These are phyloP conservation scores for Pythium folliculosum DNA, from an alignment of 352 stramenopile genomes.

Conservation along the genomic window DNA sequence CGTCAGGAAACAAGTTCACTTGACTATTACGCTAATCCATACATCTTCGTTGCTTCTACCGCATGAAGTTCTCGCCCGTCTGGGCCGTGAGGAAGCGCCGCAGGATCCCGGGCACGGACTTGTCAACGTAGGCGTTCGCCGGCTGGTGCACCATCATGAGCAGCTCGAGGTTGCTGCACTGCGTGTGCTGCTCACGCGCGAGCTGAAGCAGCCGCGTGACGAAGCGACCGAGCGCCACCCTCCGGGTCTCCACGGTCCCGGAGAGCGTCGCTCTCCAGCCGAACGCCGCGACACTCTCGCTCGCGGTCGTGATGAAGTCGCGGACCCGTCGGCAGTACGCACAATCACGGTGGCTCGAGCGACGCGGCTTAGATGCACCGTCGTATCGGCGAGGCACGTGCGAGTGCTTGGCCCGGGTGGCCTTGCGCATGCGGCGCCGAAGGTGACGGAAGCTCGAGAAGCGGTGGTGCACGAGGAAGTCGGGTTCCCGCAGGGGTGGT, in stretches of 20 bases:
- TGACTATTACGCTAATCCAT: background rate
- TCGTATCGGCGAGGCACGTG: conserved; percentile 15
- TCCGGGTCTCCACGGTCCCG: conserved; percentile 20
- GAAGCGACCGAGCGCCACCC: conserved; percentile 23
- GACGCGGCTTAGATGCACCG: conserved; percentile 25
- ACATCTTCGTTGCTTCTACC: background rate
- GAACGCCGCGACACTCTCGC: background rate
- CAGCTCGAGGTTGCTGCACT: conserved; percentile 14
- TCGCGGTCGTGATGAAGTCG: conserved; percentile 36
- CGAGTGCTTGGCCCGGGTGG: conserved; percentile 40
- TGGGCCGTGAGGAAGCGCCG: conserved; percentile 24
- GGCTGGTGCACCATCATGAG: conserved; percentile 13
- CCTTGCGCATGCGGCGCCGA: conserved; percentile 43
- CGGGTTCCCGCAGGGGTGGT: conserved; percentile 30
- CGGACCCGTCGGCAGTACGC: conserved; percentile 29
- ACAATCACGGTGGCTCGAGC: conserved; percentile 10
- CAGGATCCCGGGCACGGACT: conserved; percentile 22
- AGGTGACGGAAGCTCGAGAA: conserved; percentile 65
- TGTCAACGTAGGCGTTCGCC: conserved; percentile 1
- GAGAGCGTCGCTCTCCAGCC: conserved; percentile 22
- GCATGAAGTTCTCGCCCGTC: conserved; percentile 28
- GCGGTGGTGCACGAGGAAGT: conserved; percentile 65
- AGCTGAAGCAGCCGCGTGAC: conserved; percentile 25
- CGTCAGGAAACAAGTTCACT: background rate
- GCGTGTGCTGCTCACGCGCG: conserved; percentile 2